phyloP scores from a whole-genome alignment of 495 filamentous ascomycete genomes.

The Glutinoglossum americanum region DNA sequence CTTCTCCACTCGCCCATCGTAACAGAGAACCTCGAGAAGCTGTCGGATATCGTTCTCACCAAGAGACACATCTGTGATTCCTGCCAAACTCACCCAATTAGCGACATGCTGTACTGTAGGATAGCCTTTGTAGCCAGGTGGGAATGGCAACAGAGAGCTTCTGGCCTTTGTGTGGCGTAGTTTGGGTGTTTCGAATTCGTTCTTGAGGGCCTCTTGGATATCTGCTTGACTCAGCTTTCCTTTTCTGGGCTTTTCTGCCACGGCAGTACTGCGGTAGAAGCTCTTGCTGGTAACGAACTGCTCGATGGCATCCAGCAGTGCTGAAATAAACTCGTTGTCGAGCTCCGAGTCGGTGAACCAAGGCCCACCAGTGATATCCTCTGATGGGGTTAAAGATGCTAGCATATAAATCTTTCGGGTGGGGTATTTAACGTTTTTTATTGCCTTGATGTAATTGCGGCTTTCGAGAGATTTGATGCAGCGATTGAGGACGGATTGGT shows the following conservation, averaged over 20 bases:
- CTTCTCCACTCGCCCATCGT: slow-evolving; percentile 53
- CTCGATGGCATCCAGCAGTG: slow-evolving; percentile 43
- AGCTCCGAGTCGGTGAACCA: slow-evolving; percentile 83
- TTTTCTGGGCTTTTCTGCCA: neutral
- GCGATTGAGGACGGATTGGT: slow-evolving; percentile 53
- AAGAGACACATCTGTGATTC: slow-evolving; percentile 41
- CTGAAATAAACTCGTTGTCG: slow-evolving; percentile 67
- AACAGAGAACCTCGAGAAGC: slow-evolving; percentile 66
- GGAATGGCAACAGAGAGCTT: slow-evolving; percentile 31
- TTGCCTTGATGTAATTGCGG: slow-evolving; percentile 70
- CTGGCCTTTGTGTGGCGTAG: slow-evolving; percentile 12
- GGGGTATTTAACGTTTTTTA: slow-evolving; percentile 37
- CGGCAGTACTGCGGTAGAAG: slow-evolving; percentile 25
- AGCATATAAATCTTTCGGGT: slow-evolving; percentile 46
- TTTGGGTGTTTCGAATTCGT: slow-evolving; percentile 7
- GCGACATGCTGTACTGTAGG: slow-evolving; percentile 57
- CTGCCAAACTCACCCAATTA: slow-evolving; percentile 38
- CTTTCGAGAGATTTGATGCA: slow-evolving; percentile 56
- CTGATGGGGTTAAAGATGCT: slow-evolving; percentile 46
- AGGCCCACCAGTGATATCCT: slow-evolving; percentile 74
- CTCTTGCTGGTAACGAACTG: slow-evolving; percentile 46
- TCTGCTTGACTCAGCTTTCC: neutral
- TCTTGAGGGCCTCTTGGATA: neutral
- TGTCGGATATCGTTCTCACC: slow-evolving; percentile 52
- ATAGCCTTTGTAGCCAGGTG: slow-evolving; percentile 47